These are phyloP conservation scores for Rhazya stricta DNA, from an alignment of 257 asterid species.

Conservation along the genomic window DNA sequence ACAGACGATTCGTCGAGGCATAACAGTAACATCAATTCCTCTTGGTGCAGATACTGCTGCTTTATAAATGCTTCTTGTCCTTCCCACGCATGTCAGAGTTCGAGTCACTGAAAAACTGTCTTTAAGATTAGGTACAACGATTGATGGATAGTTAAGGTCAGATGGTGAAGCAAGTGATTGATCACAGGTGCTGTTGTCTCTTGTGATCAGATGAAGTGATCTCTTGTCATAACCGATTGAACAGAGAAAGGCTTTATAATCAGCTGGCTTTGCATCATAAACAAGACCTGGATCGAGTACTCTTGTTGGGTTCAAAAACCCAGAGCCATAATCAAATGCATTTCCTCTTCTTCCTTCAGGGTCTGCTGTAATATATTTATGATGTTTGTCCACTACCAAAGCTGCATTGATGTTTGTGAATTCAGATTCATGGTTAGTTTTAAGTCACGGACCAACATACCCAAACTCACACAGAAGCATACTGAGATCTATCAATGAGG, in stretches of 20 bases:
- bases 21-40: slow-evolving; percentile 63
- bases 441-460: background rate
- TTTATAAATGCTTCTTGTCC: slow-evolving; percentile 42
- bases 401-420: slow-evolving; percentile 49
- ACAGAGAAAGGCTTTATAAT: slow-evolving; percentile 73
- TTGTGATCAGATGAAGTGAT: slow-evolving; percentile 59
- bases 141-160: slow-evolving; percentile 78
- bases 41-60: slow-evolving; percentile 58
- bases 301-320: slow-evolving; percentile 59
- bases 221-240: slow-evolving; percentile 71
- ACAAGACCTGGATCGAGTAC: slow-evolving; percentile 80
- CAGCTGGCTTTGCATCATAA: slow-evolving; percentile 61
- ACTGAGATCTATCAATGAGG: background rate
- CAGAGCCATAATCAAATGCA: slow-evolving; percentile 80
- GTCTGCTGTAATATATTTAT: slow-evolving; percentile 59
- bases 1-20: slow-evolving; percentile 55
- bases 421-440: slow-evolving; percentile 19
- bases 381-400: slow-evolving; percentile 53
- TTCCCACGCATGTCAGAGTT: slow-evolving; percentile 82
- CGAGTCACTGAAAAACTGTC: slow-evolving; percentile 44
- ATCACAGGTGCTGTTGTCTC: slow-evolving; percentile 73
- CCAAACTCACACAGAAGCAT: background rate
- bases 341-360: slow-evolving; percentile 66
- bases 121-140: slow-evolving; percentile 55
- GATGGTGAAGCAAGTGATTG: slow-evolving; percentile 46